phyloP scores from a whole-genome alignment of 2,329 filamentous ascomycete species.

The Elsinoe arachidis region DNA sequence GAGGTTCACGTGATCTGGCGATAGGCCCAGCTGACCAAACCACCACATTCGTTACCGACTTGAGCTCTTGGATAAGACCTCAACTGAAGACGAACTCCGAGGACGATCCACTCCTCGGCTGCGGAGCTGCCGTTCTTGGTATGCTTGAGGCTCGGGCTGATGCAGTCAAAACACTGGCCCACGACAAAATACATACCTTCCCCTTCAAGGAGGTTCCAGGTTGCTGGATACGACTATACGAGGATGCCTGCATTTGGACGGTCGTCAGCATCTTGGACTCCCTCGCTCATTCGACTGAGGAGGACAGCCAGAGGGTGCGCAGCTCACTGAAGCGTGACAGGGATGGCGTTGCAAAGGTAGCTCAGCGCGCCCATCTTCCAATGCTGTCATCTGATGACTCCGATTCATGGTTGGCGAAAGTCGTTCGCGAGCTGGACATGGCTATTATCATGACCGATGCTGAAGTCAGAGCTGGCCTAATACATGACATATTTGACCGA shows the following conservation, averaged over 20 bases:
- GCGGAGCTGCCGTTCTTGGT: constrained; percentile 32
- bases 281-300: not conserved
- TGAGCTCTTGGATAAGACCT: not conserved
- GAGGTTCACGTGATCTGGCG: no score
- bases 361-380: not conserved
- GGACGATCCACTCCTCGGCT: constrained; percentile 29
- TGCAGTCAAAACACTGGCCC: constrained; percentile 51
- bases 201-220: constrained; percentile 57
- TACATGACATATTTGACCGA: constrained; percentile 43
- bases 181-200: constrained; percentile 61
- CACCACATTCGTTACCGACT: not conserved
- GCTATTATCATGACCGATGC: constrained; percentile 68
- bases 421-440: constrained; percentile 63
- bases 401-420: constrained; percentile 42
- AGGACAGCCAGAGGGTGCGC: not conserved
- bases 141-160: constrained; percentile 33
- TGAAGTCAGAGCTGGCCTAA: constrained; percentile 42
- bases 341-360: constrained; percentile 14
- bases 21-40: no score
- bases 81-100: not conserved
- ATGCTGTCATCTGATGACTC: not conserved
- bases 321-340: constrained; percentile 19
- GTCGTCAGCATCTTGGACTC: constrained; percentile 29
- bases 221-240: constrained; percentile 64
- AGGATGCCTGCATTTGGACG: constrained; percentile 59